Evolutionary conservation across 2,329 filamentous ascomycete genomes (phyloP).

Genomic region (Orbilia blumenaviensis): DNA sequence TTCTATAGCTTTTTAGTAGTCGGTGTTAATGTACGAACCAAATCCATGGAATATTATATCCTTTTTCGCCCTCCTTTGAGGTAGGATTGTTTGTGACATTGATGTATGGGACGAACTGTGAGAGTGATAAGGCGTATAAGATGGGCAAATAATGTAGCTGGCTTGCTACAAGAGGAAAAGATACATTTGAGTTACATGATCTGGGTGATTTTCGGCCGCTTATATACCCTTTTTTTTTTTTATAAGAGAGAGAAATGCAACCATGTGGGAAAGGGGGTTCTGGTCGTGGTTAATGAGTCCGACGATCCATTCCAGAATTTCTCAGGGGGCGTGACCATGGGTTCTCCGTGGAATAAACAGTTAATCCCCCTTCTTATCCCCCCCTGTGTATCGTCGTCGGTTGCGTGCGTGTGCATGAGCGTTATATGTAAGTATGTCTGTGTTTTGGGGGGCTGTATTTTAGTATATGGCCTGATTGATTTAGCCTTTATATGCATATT

Average conservation of each 20-base stretch:
- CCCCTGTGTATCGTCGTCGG: not conserved
- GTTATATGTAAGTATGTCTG: too few relatives aligned
- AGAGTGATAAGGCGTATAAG: not conserved
- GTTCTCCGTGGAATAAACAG: not conserved
- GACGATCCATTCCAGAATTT: not conserved
- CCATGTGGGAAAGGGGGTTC: not conserved
- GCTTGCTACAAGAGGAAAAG: not conserved
- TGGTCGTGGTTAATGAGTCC: not conserved
- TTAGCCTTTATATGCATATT: constrained; percentile 11
- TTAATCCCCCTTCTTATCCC: not conserved
- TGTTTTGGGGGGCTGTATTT: not conserved
- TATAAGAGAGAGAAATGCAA: not conserved
- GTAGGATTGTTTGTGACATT: not conserved
- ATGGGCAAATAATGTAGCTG: not conserved
- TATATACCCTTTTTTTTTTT: not conserved
- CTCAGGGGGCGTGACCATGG: not conserved
- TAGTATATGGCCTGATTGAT: not conserved
- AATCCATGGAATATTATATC: constrained; percentile 49
- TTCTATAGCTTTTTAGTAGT: constrained; percentile 51
- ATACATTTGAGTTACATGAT: not conserved
- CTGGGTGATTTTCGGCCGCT: not conserved
- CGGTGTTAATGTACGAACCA: constrained; percentile 54
- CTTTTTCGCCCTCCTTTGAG: constrained; percentile 1
- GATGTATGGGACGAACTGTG: not conserved
- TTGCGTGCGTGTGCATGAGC: too few relatives aligned